Conservation (phyloP, 306 rosid genomes). For the Dalbergia cochinchinensis region DNA sequence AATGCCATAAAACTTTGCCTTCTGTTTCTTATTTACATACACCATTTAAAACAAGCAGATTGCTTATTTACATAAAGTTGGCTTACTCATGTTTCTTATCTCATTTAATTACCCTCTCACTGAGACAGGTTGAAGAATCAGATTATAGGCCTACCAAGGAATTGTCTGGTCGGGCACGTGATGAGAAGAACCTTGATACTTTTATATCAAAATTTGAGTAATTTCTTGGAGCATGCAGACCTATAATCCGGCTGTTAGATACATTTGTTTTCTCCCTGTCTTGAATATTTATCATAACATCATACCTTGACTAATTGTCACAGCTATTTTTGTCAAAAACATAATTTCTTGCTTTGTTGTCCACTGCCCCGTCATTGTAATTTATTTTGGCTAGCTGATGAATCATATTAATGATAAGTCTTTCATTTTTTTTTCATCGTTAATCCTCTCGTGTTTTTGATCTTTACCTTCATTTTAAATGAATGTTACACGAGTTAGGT, state of each 20-base stretch:
- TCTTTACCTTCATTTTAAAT: too few species aligned
- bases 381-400: too few species aligned
- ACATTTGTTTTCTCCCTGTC: neutral
- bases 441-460: too few species aligned
- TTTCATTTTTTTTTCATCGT: too few species aligned
- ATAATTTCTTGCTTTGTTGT: neutral
- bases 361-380: too few species aligned
- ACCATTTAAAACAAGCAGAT: slow-evolving; percentile 13
- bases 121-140: slow-evolving; percentile 85
- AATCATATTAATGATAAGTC: too few species aligned
- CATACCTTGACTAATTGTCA: slow-evolving; percentile 12
- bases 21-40: neutral
- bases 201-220: slow-evolving; percentile 89
- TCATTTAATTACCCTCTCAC: slow-evolving; percentile 14
- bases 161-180: slow-evolving; percentile 63
- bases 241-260: slow-evolving; percentile 43
- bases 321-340: too few species aligned
- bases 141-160: slow-evolving; percentile 87
- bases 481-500: too few species aligned
- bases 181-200: slow-evolving; percentile 81
- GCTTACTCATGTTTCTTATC: neutral
- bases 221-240: slow-evolving; percentile 88
- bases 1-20: neutral
- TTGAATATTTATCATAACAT: neutral
- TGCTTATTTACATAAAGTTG: neutral